phyloP scores from a whole-genome alignment of 1,284 basidiomycete genomes.

The Cutaneotrichosporon arboriforme region DNA sequence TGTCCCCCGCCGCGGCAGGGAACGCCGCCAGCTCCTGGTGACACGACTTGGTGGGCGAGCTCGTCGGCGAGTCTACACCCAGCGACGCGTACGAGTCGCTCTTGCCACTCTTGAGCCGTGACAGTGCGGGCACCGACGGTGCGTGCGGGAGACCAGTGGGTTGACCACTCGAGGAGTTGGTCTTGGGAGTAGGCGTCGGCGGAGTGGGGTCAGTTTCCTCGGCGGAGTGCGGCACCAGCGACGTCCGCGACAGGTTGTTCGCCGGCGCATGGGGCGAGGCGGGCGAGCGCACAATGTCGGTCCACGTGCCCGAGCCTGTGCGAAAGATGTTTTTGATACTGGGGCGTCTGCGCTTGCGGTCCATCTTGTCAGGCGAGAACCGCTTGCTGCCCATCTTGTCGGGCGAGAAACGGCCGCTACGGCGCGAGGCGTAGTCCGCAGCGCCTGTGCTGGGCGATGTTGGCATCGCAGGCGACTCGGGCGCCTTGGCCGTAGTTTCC shows the following conservation, averaged over 20 bases:
- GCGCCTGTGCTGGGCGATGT: constrained; percentile 4
- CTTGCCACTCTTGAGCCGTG: constrained; percentile 10
- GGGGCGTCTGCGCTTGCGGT: constrained; percentile 22
- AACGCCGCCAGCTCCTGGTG: no score
- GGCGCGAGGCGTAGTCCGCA: not conserved
- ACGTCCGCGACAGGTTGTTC: not conserved
- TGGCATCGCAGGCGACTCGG: constrained; percentile 5
- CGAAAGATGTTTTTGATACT: constrained; percentile 38
- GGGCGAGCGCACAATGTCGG: constrained; percentile 27
- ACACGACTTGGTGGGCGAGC: not conserved
- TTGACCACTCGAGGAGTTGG: not conserved
- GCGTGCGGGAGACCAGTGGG: constrained; percentile 3
- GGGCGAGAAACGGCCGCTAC: not conserved
- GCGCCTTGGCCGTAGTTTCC: not conserved
- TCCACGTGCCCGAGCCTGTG: constrained; percentile 38
- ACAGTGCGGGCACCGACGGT: constrained; percentile 10
- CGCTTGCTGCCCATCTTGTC: constrained; percentile 1
- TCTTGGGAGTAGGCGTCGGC: not conserved
- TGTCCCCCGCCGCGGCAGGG: not conserved
- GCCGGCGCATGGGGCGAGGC: constrained; percentile 5
- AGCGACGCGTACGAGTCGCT: constrained; percentile 2
- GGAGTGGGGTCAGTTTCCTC: not conserved
- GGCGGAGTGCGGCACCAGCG: not conserved
- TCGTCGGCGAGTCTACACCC: constrained; percentile 6
- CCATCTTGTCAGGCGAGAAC: constrained; percentile 1